Base-by-base conservation (phyloP, 768 basidiomycete species). In the Kwoniella bestiolae region DNA sequence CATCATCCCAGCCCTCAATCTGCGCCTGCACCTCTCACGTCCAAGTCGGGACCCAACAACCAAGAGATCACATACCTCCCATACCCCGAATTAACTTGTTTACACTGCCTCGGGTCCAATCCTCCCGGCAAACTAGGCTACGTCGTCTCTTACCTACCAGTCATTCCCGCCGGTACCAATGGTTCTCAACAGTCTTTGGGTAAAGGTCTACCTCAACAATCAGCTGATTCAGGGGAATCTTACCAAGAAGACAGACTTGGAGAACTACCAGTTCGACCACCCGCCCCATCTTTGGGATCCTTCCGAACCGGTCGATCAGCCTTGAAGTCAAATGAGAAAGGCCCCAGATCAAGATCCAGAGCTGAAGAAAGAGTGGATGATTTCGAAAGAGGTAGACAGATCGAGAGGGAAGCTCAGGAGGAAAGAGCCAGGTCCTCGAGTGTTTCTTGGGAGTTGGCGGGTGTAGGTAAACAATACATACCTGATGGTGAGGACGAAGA, bases 61-160 rank as follows among this genome's bases (percentile, higher is more conserved):
- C 12, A 46, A 25, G 46, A 45, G 12, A 50, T 52, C 29, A 56
- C 53, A 25, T 63, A 63, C 25, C 46, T 63, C 5, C 62, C 62
- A 23, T 55, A 47, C 41, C 62, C 62, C 46, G 62, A 63, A 44
- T 56, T 63, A 32, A 63, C 62, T 12, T 63, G 62, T 52, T 44
- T 63, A 8, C 62, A 63, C 34, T 63, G 62, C 47, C 55, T 63
- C 44, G 62, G 62, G 12, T 56, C 62, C 11, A 63, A 63, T 32
- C 62, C 62, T 14, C 62, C 62, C 31, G 62, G 62, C 31, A 63
- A 63, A 34, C 28, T 63, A 21, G 62, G 62, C 55, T 63, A 63
- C 62, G 62, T 63, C 14, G 62, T 63, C 41, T 56, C 53, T 41
- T 63, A 63, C 55, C 12, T 63, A 16, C 62, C 62, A 6, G 62